Evolutionary conservation across 306 rosid genomes (phyloP).

Genomic region (Vicia sativa): DNA sequence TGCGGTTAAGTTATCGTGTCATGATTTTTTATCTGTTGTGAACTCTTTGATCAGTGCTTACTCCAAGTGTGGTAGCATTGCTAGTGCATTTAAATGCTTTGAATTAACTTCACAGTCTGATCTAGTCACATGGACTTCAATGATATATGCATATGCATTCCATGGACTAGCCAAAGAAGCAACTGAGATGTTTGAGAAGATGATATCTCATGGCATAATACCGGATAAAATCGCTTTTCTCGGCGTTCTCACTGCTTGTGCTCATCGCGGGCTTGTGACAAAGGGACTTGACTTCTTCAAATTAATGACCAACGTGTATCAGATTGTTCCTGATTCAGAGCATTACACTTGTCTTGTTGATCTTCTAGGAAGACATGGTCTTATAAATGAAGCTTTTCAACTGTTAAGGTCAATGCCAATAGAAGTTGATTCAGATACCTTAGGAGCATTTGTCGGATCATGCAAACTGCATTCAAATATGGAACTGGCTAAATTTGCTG

Average conservation of each 20-base stretch:
- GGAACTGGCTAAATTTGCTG: constrained; percentile 62
- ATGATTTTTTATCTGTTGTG: constrained; percentile 51
- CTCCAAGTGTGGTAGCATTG: constrained; percentile 71
- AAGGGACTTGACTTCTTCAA: constrained; percentile 65
- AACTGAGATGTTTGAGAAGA: constrained; percentile 57
- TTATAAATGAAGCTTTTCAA: constrained; percentile 63
- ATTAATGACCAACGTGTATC: constrained; percentile 55
- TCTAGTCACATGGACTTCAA: constrained; percentile 75
- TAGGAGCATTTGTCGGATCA: constrained; percentile 76
- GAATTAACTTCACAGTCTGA: constrained; percentile 51
- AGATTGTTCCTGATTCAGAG: constrained; percentile 56
- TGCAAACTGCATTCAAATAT: constrained; percentile 65
- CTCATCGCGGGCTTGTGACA: constrained; percentile 61
- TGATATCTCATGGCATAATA: constrained; percentile 51
- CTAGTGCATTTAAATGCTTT: constrained; percentile 59
- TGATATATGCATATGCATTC: constrained; percentile 67
- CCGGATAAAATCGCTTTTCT: constrained; percentile 71
- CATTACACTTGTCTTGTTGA: constrained; percentile 70
- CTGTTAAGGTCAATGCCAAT: constrained; percentile 55
- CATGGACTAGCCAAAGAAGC: constrained; percentile 75
- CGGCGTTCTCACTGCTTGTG: constrained; percentile 75
- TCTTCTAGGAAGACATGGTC: constrained; percentile 74
- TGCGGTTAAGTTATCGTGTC: constrained; percentile 56
- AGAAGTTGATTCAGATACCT: constrained; percentile 52
- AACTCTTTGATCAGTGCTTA: constrained; percentile 71